A percentile compares a stretch with the other conserved stretches of the same genome.
These are phyloP conservation scores for Aspergillus heteromorphus DNA, from an alignment of 495 filamentous ascomycete genomes.

Conservation along the genomic window DNA sequence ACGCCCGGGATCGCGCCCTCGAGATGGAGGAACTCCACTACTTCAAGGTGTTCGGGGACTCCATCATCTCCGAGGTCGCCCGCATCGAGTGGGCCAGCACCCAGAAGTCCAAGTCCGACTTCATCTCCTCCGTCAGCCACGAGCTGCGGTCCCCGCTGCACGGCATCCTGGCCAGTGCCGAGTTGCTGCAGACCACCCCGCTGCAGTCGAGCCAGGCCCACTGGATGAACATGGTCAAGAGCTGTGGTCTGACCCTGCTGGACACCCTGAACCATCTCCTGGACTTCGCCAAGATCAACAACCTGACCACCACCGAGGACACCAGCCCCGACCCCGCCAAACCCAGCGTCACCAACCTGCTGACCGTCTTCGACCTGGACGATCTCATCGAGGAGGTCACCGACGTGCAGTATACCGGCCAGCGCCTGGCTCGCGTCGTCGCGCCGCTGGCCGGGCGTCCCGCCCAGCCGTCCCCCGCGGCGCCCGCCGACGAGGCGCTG, in stretches of 20 bases:
- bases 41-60: conserved; percentile 56
- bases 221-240: conserved; percentile 58
- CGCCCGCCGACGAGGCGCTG: background rate
- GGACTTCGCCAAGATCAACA: conserved; percentile 55
- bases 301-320: conserved; percentile 14
- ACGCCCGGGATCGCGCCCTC: conserved; percentile 39
- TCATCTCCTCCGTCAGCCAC: conserved; percentile 67
- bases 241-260: conserved; percentile 59
- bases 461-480: background rate
- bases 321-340: background rate
- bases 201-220: conserved; percentile 43
- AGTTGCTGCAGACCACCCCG: conserved; percentile 46
- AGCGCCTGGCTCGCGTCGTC: conserved; percentile 7
- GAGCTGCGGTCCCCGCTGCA: conserved; percentile 67
- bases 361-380: conserved; percentile 40
- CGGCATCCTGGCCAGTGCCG: conserved; percentile 58
- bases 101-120: conserved; percentile 58
- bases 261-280: conserved; percentile 66
- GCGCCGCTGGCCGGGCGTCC: background rate
- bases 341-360: conserved; percentile 13
- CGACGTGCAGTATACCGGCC: conserved; percentile 52
- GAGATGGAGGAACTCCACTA: conserved; percentile 46
- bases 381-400: conserved; percentile 53
- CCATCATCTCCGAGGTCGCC: conserved; percentile 57
- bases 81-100: conserved; percentile 43